Evolutionary conservation across 2,329 filamentous ascomycete genomes (phyloP).

Genomic region (Ilyonectria destructans): DNA sequence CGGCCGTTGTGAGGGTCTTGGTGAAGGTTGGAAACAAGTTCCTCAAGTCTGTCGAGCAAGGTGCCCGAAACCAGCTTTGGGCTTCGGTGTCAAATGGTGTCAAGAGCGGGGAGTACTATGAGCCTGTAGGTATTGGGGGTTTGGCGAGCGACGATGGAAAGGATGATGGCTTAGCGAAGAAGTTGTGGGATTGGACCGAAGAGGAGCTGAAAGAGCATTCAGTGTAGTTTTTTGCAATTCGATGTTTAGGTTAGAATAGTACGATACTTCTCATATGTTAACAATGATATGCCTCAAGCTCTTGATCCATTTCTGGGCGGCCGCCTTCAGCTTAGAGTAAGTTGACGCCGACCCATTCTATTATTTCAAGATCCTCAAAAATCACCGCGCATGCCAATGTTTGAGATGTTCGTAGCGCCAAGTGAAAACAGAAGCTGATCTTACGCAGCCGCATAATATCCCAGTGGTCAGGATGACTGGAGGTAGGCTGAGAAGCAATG

Average conservation of each 20-base stretch:
- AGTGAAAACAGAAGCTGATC: too few relatives aligned
- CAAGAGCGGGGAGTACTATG: slow-evolving; percentile 53
- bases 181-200: slow-evolving; percentile 57
- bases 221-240: not conserved
- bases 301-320: too few relatives aligned
- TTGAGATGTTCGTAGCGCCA: not conserved
- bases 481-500: not conserved
- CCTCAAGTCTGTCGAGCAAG: slow-evolving; percentile 50
- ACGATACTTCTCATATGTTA: not conserved
- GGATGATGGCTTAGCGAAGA: slow-evolving; percentile 50
- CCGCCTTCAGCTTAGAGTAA: too few relatives aligned
- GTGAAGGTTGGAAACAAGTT: slow-evolving; percentile 35
- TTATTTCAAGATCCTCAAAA: not conserved
- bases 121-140: slow-evolving; percentile 51
- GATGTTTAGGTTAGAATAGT: not conserved
- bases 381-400: not conserved
- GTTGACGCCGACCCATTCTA: not conserved
- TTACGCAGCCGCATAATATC: not conserved
- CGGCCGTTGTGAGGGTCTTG: slow-evolving; percentile 28
- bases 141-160: slow-evolving; percentile 41
- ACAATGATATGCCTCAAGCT: not conserved
- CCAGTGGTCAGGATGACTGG: not conserved
- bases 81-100: slow-evolving; percentile 56
- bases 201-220: slow-evolving; percentile 46
- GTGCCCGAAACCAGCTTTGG: slow-evolving; percentile 62